Percentiles rank a stretch among this genome's conserved stretches.
These are phyloP conservation scores for Bifiguratus adelaidae DNA, from an alignment of 192 early-diverging fungal species.

Conservation along the genomic window DNA sequence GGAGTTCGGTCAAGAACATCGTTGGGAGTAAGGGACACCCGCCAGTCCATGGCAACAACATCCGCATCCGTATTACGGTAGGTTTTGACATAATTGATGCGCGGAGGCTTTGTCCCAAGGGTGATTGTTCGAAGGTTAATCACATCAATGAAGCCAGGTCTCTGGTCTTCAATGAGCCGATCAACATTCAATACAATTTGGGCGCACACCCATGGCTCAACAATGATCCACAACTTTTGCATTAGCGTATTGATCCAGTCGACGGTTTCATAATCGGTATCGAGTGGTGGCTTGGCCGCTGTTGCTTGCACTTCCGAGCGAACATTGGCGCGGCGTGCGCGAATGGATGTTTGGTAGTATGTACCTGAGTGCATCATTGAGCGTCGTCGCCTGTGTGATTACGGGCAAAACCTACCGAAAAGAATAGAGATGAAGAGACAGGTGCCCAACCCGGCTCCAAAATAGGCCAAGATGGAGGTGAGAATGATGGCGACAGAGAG, in stretches of 20 bases:
- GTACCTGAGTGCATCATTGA: constrained; percentile 12
- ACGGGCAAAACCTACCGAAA: constrained; percentile 9
- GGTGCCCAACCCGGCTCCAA: constrained; percentile 9
- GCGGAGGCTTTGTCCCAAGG: constrained; percentile 52
- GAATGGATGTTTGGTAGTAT: constrained; percentile 45
- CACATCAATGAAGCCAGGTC: constrained; percentile 56
- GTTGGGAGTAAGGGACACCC: constrained; percentile 60
- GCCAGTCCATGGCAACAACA: constrained; percentile 64
- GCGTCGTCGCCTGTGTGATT: background rate
- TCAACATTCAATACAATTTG: constrained; percentile 55
- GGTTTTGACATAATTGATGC: constrained; percentile 44
- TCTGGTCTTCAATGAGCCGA: constrained; percentile 40
- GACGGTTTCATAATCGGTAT: constrained; percentile 43
- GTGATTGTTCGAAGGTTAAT: constrained; percentile 48
- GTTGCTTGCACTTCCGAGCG: constrained; percentile 47
- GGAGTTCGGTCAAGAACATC: constrained; percentile 45
- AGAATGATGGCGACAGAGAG: constrained; percentile 8
- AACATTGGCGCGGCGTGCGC: constrained; percentile 33
- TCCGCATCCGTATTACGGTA: constrained; percentile 46
- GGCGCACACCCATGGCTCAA: constrained; percentile 63
- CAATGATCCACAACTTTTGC: constrained; percentile 62
- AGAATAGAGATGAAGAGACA: constrained; percentile 8
- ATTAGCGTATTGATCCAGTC: constrained; percentile 75
- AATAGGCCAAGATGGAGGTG: constrained; percentile 5
- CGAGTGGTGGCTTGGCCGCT: constrained; percentile 26